Evolutionary conservation across 495 filamentous ascomycete species (phyloP).

Genomic region (Xylaria acuta): DNA sequence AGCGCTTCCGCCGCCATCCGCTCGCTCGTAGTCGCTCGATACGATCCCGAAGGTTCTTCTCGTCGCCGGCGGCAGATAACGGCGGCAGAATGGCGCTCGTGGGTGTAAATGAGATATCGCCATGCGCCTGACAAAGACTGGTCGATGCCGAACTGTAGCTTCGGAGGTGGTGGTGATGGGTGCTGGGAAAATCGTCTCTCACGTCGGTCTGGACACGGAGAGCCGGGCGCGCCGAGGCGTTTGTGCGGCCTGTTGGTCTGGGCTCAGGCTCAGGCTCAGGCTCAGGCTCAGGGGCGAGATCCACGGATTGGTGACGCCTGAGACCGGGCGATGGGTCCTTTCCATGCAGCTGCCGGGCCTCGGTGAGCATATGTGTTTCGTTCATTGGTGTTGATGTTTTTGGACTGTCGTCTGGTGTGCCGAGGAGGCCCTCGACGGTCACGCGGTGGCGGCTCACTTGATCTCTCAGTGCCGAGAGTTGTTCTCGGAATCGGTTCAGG

Average conservation of each 20-base stretch:
- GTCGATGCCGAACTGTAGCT: constrained; percentile 12
- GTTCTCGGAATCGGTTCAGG: constrained; percentile 50
- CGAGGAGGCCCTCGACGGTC: constrained; percentile 45
- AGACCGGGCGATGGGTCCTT: not conserved
- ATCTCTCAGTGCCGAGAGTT: constrained; percentile 46
- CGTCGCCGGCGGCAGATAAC: constrained; percentile 4
- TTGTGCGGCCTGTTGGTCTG: not conserved
- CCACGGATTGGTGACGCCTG: not conserved
- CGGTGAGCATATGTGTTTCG: not conserved
- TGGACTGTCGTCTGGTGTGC: constrained; percentile 28
- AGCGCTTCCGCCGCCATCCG: constrained; percentile 58
- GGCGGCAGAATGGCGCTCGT: constrained; percentile 23
- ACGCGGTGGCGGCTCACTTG: constrained; percentile 50
- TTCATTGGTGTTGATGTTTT: not conserved
- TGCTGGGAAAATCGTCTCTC: not conserved
- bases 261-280: not conserved
- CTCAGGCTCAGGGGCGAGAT: not conserved
- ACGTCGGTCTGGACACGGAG: constrained; percentile 16
- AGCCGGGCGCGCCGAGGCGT: not conserved
- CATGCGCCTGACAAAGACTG: not conserved
- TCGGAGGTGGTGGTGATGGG: not conserved
- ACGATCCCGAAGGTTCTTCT: constrained; percentile 38
- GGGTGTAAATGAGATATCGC: not conserved
- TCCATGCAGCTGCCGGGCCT: not conserved
- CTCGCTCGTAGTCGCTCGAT: constrained; percentile 53